Evolutionary conservation across 371 early-diverging fungal genomes (phyloP), one percentile per base, ranked within the genome.

Genomic region (Chytridiales sp.): DNA sequence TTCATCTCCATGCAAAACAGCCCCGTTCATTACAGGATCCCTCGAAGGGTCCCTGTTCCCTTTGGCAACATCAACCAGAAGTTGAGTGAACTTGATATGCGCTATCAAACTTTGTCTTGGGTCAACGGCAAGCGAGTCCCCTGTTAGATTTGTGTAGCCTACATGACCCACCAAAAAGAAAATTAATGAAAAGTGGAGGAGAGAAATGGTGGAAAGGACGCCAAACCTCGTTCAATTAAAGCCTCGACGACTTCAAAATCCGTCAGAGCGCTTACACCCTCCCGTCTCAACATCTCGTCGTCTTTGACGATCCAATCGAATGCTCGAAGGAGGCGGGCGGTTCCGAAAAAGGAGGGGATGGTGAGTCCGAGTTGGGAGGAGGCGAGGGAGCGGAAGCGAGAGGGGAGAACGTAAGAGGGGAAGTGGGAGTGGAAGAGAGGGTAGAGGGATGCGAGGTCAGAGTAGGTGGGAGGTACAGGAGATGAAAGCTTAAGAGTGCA

Each of bases 241-340:
- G 69, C 69, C 43, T 69, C 69, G 24, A 64, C 5, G 15, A 69
- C 54, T 50, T 69, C 69, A n/a, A 39, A 64, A 3, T 47, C 19
- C 8, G 57, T 52, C 53, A 69, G 31, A 9, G 6, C 21, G 38
- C 29, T 22, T 1, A 69, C 51, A 5, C 67, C 67, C 15, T 62
- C 65, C 19, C 44, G 48, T 17, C 48, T 47, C 27, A 63, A 30
- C 38, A 49, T 39, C 5, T n/a, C 43, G 35, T 63, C 64, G 43
- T 63, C 64, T 44, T 57, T 63, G 9, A 63, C 21, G 26, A 63
- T 57, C 57, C 57, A 56, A 29, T 63, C 64, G 15, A 51, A 49
- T 58, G 58, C 56, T 50, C 48, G 48, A 13, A 63, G 5, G 26
- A 63, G 30, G 8, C 64, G 48, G n/a, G 41, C 15, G 15, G 51